A percentile compares a stretch with the other conserved stretches of the same genome.
Evolutionary conservation across 306 rosid genomes (phyloP).

Genomic region (Medicago truncatula): DNA sequence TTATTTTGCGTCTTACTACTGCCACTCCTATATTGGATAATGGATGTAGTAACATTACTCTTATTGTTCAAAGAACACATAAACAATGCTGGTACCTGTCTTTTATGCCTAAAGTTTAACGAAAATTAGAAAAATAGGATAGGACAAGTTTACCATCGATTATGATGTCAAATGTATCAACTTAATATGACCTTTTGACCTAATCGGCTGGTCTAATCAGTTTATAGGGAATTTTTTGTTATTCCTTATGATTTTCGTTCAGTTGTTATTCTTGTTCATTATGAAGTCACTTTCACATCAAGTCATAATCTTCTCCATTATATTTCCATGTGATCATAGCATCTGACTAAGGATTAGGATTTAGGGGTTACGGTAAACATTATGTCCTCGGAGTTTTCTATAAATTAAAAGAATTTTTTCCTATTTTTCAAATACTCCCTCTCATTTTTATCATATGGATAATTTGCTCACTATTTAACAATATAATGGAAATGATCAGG

Average conservation of each 20-base stretch:
- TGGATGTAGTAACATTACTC: background rate
- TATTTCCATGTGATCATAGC: constrained; percentile 14
- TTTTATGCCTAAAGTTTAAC: constrained; percentile 23
- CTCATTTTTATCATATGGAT: constrained; percentile 6
- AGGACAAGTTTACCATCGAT: constrained; percentile 22
- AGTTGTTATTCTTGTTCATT: constrained; percentile 16
- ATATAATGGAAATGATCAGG: constrained; percentile 1
- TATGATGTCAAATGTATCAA: constrained; percentile 12
- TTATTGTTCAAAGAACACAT: constrained; percentile 18
- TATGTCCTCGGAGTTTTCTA: constrained; percentile 23
- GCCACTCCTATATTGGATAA: background rate
- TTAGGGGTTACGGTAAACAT: background rate
- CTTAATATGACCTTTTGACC: constrained; percentile 3
- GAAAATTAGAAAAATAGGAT: constrained; percentile 4
- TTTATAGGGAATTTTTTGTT: constrained; percentile 10
- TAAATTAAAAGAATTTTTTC: background rate
- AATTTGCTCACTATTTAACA: constrained; percentile 19
- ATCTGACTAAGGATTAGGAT: background rate
- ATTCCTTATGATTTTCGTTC: constrained; percentile 16
- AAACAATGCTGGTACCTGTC: constrained; percentile 12
- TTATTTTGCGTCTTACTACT: constrained; percentile 6
- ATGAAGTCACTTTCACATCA: constrained; percentile 26
- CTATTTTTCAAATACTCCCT: constrained; percentile 8
- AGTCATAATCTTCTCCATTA: constrained; percentile 32
- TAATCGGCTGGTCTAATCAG: constrained; percentile 18